Base-by-base conservation (phyloP, 2,329 filamentous ascomycete genomes). In the Fusarium udum region DNA sequence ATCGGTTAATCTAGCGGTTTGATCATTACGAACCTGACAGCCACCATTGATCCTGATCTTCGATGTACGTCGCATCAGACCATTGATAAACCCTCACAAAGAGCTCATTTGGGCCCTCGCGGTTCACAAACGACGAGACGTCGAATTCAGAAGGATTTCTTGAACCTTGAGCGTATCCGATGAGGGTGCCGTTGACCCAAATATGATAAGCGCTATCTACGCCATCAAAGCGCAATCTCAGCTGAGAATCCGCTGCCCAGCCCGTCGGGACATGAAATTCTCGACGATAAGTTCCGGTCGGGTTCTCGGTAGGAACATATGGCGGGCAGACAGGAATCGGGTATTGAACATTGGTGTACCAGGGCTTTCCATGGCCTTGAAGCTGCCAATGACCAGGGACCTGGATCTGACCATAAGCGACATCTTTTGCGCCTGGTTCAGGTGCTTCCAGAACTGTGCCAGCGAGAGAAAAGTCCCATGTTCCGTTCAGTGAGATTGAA, bases 371-470 rank as follows among this genome's bases (percentile, higher is more conserved):
- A 76, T 90, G 89, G 32, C 91, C 91, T 80, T 93, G 89, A 9
- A 92, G 82, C 80, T 93, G 91, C 92, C 92, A 93, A 77, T 91
- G 89, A 7, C 89, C 89, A 0, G 91, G 91, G 1, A 93, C 91
- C 16, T 86, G 82, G 26, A 82, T 80, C 85, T 88, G 89, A 73
- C 59, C 82, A 78, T 77, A 79, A 43, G 72, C 68, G 88, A 86
- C 58, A 73, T 92, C 88, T 57, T 91, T 85, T 55, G 66, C 43
- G 36, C 43, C 60, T 7, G 73, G 59, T 31, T 83, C 80, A 26
- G 87, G 86, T 1, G 87, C 85, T 60, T 86, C 83, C 13, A 83
- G 74, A 2, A 86, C 86, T 13, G 82, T 85, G 8, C 80, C 72
- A 18, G 85, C 82, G 61, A 87, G 85, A 70, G 87, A 83, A 71